phyloP scores from a whole-genome alignment of 768 basidiomycete species.

The Tricholoma saponaceum region DNA sequence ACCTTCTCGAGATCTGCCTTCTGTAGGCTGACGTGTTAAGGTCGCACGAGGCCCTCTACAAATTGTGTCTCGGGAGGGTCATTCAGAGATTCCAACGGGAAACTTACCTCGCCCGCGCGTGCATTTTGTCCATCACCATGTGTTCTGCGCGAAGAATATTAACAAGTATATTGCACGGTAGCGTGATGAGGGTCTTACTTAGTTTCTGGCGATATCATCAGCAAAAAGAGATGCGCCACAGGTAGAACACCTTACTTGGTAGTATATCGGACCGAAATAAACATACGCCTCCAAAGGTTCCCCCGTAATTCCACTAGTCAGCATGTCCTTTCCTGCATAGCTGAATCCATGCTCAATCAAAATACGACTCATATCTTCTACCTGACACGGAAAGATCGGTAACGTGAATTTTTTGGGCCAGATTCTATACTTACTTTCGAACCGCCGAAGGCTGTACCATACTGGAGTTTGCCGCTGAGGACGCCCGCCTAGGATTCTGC shows the following conservation, averaged over 20 bases:
- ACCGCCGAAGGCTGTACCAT: constrained; percentile 96
- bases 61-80: constrained; percentile 6
- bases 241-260: constrained; percentile 60
- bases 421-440: constrained; percentile 64
- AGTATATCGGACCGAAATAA: constrained; percentile 98
- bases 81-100: constrained; percentile 4
- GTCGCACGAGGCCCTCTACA: constrained; percentile 91
- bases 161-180: constrained; percentile 9
- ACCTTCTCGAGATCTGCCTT: constrained; percentile 96
- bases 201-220: constrained; percentile 63
- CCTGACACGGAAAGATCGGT: constrained; percentile 37
- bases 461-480: constrained; percentile 82
- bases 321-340: constrained; percentile 98
- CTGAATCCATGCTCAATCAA: constrained; percentile 93
- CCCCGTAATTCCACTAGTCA: constrained; percentile 97
- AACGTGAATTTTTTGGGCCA: neutral
- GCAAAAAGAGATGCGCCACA: constrained; percentile 5
- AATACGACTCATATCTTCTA: constrained; percentile 97
- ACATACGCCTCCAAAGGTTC: constrained; percentile 96
- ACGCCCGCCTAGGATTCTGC: constrained; percentile 71
- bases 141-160: constrained; percentile 53
- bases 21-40: constrained; percentile 95
- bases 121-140: constrained; percentile 99
- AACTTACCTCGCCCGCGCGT: constrained; percentile 87
- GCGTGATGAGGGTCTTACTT: constrained; percentile 50